A percentile compares a stretch with the other conserved stretches of the same genome.
phyloP scores from a whole-genome alignment of 2,329 filamentous ascomycete species.

The Mycosphaerella sp. region DNA sequence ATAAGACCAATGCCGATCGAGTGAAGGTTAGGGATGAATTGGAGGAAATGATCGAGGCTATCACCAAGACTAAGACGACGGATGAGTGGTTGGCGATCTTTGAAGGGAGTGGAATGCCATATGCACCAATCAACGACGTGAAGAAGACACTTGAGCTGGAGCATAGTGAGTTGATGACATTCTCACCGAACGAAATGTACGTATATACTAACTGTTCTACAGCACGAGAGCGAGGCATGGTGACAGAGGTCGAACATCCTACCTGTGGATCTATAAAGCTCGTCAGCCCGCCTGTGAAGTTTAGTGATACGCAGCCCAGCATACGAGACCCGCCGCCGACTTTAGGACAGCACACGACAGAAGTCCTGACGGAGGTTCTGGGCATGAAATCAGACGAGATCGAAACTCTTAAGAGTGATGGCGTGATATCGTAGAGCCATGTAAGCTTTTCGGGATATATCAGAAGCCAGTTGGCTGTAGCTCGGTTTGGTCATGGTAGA shows the following conservation, averaged over 20 bases:
- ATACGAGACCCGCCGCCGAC: conserved; percentile 75
- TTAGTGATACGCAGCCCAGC: conserved; percentile 71
- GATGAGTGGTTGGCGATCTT: conserved; percentile 80
- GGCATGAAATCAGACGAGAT: conserved; percentile 57
- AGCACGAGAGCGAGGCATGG: conserved; percentile 76
- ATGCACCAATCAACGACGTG: conserved; percentile 90
- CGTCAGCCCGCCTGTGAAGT: conserved; percentile 92
- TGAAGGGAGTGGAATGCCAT: conserved; percentile 89
- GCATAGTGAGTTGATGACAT: conserved; percentile 57
- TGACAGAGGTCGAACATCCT: conserved; percentile 77
- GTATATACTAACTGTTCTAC: neutral
- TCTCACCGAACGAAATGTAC: neutral
- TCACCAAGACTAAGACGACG: conserved; percentile 72
- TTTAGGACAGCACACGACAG: conserved; percentile 79
- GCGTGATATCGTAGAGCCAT: conserved; percentile 49
- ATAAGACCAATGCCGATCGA: conserved; percentile 53
- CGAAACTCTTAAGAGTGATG: conserved; percentile 55
- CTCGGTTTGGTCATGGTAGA: no score
- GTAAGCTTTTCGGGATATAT: no score
- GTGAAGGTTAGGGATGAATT: conserved; percentile 68
- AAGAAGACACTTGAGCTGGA: conserved; percentile 75
- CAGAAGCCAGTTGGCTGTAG: no score
- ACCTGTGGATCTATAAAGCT: conserved; percentile 80
- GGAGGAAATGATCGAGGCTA: conserved; percentile 69
- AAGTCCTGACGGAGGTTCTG: conserved; percentile 61